phyloP scores from a whole-genome alignment of 306 rosid genomes.

The Vigna mungo region DNA sequence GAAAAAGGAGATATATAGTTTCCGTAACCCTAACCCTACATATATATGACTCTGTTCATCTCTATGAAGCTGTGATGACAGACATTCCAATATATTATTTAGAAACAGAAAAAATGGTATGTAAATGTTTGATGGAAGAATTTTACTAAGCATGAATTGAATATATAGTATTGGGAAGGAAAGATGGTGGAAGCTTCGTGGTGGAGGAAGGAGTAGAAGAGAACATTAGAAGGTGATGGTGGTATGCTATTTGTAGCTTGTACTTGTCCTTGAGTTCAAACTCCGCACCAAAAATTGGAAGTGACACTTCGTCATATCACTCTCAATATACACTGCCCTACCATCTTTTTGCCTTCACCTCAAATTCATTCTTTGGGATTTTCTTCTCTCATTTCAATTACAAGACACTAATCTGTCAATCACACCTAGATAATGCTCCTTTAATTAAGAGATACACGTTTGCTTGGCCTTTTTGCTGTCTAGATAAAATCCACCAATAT shows the following conservation, averaged over 20 bases:
- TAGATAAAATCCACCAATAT: background rate
- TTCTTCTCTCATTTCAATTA: conserved; percentile 24
- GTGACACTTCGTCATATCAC: conserved; percentile 34
- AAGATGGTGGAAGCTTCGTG: conserved; percentile 63
- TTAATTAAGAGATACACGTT: background rate
- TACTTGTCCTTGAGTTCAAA: conserved; percentile 44
- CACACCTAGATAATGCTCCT: background rate
- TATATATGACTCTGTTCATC: background rate
- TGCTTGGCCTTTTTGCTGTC: conserved; percentile 28
- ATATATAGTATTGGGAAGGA: conserved; percentile 39
- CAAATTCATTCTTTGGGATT: background rate
- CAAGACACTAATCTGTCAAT: background rate
- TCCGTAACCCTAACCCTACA: background rate
- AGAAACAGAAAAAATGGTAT: no score
- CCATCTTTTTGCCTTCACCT: conserved; percentile 13
- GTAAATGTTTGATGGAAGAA: no score
- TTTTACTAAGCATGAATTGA: no score
- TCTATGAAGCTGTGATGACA: background rate
- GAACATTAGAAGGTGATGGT: background rate
- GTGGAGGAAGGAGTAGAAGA: background rate
- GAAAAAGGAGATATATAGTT: background rate
- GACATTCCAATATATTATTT: no score
- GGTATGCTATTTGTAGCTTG: conserved; percentile 43
- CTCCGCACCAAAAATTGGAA: conserved; percentile 31
- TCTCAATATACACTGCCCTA: conserved; percentile 46